Evolutionary conservation across 2,329 filamentous ascomycete genomes (phyloP), one percentile per base, ranked within the genome.

Genomic region (Tolypocladium amazonense): DNA sequence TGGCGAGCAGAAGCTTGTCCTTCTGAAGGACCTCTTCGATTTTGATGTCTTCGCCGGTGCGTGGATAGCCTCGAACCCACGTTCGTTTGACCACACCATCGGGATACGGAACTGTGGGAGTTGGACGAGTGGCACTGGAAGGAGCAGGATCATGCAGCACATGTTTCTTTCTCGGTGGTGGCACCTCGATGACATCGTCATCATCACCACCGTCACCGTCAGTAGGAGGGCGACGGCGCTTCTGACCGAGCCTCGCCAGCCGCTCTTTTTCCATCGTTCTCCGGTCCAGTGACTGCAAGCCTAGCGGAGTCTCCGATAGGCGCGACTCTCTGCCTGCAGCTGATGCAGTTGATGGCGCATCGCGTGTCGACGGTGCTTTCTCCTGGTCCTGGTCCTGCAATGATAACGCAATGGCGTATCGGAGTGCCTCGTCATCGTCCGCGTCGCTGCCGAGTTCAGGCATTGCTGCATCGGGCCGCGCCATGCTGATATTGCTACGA

Each of bases 191-290:
- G 39, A 66, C 62, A 61, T 70, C 68, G 56, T 69, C 62, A 61
- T 70, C 68, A 56, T 68, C 65, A 25, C 68, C 67, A 33, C 68
- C 66, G 60, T 65, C 65, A 47, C 62, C 61, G 37, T 62, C 56
- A 20, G 9, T 12, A 41, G 64, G 56, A 35, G 64, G 60, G 53
- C 70, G 66, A 56, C 63, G 68, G 41, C 70, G 81, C 71, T 92
- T 89, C 52, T 45, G 23, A n/a, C 80, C 79, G 45, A 86, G 72
- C 65, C 92, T 82, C 27, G 84, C 86, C 18, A 96, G 80, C 47
- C 93, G 85, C 70, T 95, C 91, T 67, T 86, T 79, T 71, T 97
- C 93, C 90, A 96, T 94, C 58, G 85, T 82, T 72, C 87, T 90
- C 41, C 92, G 83, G 74, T 96, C 83, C 1, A 96, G 73, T 4